Conservation (phyloP, 352 stramenopile genomes). For the Pythium insidiosum region DNA sequence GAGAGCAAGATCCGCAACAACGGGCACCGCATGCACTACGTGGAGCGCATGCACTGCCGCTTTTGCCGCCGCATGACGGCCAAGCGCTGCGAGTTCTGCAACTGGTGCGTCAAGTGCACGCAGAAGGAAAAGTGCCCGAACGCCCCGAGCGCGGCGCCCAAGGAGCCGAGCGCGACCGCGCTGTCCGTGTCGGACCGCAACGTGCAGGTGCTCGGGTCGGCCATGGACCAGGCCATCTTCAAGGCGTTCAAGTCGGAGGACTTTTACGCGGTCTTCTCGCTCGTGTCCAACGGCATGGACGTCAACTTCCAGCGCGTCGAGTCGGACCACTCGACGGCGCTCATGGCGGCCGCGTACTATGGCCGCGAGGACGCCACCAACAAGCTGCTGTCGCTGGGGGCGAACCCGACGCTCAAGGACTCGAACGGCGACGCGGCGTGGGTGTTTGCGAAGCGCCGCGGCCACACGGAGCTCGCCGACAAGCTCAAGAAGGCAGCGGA, state of each 20-base stretch:
- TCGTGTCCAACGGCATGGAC: conserved; percentile 79
- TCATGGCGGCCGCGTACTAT: conserved; percentile 77
- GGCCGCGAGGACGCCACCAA: conserved; percentile 64
- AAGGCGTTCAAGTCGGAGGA: conserved; percentile 70
- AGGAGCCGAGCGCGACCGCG: conserved; percentile 4
- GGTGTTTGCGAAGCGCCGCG: conserved; percentile 61
- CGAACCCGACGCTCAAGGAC: conserved; percentile 55
- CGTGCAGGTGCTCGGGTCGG: conserved; percentile 68
- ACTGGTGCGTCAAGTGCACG: conserved; percentile 61
- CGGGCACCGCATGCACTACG: conserved; percentile 70
- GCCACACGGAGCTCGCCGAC: conserved; percentile 57
- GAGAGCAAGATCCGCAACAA: conserved; percentile 63
- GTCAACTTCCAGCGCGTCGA: conserved; percentile 82
- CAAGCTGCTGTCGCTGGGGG: conserved; percentile 53
- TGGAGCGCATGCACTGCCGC: conserved; percentile 50
- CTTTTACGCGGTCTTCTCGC: conserved; percentile 72
- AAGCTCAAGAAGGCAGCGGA: conserved; percentile 60
- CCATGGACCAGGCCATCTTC: conserved; percentile 80
- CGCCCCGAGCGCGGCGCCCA: background rate
- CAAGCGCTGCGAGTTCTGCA: conserved; percentile 63
- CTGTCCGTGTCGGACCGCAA: conserved; percentile 69
- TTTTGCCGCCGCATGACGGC: conserved; percentile 66
- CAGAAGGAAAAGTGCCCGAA: conserved; percentile 56
- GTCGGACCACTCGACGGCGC: conserved; percentile 58
- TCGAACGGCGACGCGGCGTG: conserved; percentile 45